Conservation (phyloP, 2,329 filamentous ascomycete genomes). For the Botryosphaeria dothidea region DNA sequence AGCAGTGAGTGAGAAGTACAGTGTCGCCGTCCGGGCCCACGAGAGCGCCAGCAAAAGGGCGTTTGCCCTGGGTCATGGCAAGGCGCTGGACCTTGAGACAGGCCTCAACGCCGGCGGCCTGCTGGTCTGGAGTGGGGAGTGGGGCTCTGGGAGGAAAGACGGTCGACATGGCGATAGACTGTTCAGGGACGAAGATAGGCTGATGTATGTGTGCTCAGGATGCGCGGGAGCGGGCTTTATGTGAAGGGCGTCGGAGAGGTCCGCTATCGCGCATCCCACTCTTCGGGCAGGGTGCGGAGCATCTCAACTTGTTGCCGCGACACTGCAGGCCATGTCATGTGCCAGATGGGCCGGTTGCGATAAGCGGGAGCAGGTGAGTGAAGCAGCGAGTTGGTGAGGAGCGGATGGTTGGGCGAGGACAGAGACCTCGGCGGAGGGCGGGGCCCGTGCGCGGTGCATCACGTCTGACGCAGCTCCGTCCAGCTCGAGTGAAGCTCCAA, state of each 20-base stretch:
- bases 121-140: background rate
- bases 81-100: constrained; percentile 47
- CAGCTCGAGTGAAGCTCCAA: background rate
- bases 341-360: too few relatives aligned
- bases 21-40: constrained; percentile 53
- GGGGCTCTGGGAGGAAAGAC: constrained; percentile 4
- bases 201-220: too few relatives aligned
- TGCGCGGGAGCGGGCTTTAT: background rate
- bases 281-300: background rate
- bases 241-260: background rate
- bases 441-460: constrained; percentile 3
- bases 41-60: constrained; percentile 53
- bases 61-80: constrained; percentile 48
- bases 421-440: background rate
- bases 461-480: background rate
- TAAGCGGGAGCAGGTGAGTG: too few relatives aligned
- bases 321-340: too few relatives aligned
- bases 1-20: constrained; percentile 51
- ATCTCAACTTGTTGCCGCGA: too few relatives aligned
- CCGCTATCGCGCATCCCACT: constrained; percentile 11
- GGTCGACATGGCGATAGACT: background rate
- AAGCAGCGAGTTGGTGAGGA: too few relatives aligned
- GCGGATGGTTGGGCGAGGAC: too few relatives aligned
- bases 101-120: constrained; percentile 30
- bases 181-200: too few relatives aligned